Conservation (phyloP, 1,139 yeast genomes). For the Maudiozyma humilis region DNA sequence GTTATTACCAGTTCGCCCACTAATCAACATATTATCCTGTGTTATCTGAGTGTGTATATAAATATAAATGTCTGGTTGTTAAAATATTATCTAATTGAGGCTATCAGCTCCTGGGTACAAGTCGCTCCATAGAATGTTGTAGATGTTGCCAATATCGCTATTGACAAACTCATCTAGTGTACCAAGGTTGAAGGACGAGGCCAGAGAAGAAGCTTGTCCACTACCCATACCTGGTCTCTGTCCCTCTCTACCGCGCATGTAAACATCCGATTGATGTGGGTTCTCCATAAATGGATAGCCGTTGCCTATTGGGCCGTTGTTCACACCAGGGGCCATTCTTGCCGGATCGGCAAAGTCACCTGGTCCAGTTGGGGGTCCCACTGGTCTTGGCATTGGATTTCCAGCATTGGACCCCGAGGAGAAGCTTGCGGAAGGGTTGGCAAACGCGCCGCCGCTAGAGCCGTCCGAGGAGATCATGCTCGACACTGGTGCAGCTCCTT, state of each 20-base stretch:
- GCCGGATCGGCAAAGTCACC: background rate
- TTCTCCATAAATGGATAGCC: conserved; percentile 1
- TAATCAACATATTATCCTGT: background rate
- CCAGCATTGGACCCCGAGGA: background rate
- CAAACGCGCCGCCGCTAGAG: background rate
- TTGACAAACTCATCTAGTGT: conserved; percentile 29
- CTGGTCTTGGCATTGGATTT: background rate
- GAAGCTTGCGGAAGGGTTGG: background rate
- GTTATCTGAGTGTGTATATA: background rate
- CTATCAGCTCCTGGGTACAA: conserved; percentile 15
- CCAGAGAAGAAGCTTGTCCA: background rate
- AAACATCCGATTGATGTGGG: background rate
- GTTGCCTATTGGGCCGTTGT: background rate
- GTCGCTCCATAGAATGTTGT: conserved; percentile 28
- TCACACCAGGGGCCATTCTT: background rate
- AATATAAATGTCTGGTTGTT: background rate
- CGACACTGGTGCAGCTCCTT: conserved; percentile 1
- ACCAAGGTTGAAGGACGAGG: conserved; percentile 22
- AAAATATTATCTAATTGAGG: background rate
- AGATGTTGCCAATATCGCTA: conserved; percentile 26
- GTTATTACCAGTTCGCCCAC: background rate
- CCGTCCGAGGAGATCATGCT: background rate
- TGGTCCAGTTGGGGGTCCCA: background rate
- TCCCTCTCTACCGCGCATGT: background rate
- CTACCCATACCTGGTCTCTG: background rate